phyloP scores from a whole-genome alignment of 2,329 filamentous ascomycete genomes.

The Fusarium succisae region DNA sequence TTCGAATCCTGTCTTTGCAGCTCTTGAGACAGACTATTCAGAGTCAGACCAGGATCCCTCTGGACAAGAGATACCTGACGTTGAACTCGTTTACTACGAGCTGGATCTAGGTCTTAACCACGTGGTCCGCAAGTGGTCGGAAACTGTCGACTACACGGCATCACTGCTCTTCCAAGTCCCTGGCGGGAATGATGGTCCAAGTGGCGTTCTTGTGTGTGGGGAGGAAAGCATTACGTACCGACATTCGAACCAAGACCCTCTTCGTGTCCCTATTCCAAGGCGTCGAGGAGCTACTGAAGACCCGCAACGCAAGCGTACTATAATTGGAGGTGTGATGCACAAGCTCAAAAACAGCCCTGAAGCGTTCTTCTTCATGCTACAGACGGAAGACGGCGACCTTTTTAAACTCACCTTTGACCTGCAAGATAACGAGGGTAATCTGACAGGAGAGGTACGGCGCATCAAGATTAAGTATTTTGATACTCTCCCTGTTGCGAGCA shows the following conservation, averaged over 20 bases:
- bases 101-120: conserved; percentile 96
- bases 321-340: conserved; percentile 93
- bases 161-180: conserved; percentile 95
- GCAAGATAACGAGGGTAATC: conserved; percentile 79
- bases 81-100: conserved; percentile 95
- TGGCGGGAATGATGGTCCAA: conserved; percentile 91
- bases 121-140: conserved; percentile 97
- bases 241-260: conserved; percentile 92
- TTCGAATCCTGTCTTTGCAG: conserved; percentile 95
- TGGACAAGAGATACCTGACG: conserved; percentile 83
- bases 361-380: conserved; percentile 95
- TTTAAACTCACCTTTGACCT: conserved; percentile 97
- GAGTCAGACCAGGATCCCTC: conserved; percentile 91
- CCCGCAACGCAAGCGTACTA: conserved; percentile 85
- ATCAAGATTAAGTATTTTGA: conserved; percentile 98
- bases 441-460: conserved; percentile 81
- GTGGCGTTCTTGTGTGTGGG: conserved; percentile 92
- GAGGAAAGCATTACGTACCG: conserved; percentile 96
- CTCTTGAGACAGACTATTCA: conserved; percentile 93
- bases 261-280: conserved; percentile 88
- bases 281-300: conserved; percentile 89
- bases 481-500: conserved; percentile 87
- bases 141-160: conserved; percentile 88
- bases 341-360: conserved; percentile 83
- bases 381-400: conserved; percentile 95